These are phyloP conservation scores for Saposhnikovia divaricata DNA, from an alignment of 129 eudicot genomes.

Conservation along the genomic window DNA sequence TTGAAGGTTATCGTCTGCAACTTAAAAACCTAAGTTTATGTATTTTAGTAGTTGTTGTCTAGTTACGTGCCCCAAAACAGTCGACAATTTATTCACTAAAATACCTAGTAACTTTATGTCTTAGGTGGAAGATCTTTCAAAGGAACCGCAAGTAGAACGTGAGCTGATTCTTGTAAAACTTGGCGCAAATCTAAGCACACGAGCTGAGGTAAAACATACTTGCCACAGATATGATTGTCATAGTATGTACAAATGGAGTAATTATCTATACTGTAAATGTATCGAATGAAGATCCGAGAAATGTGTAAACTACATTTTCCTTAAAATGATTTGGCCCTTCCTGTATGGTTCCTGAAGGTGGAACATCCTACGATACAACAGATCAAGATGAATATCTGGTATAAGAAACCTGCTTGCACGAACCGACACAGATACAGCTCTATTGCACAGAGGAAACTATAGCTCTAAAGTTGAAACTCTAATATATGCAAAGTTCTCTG, in stretches of 20 bases:
- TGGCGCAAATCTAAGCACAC: conserved; percentile 42
- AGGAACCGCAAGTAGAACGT: conserved; percentile 88
- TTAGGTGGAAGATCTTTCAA: conserved; percentile 91
- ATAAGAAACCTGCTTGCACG: neutral
- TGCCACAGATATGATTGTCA: neutral
- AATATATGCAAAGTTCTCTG: too few species aligned
- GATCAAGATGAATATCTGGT: neutral
- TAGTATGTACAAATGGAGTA: neutral
- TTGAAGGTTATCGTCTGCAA: conserved; percentile 40
- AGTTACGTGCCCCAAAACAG: neutral
- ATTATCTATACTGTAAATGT: too few species aligned
- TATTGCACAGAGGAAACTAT: neutral
- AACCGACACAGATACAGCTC: neutral
- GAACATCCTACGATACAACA: neutral
- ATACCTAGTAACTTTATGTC: neutral
- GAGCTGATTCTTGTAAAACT: conserved; percentile 93
- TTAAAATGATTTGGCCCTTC: neutral
- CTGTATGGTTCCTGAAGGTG: neutral
- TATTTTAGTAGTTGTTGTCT: neutral
- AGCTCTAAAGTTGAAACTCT: neutral
- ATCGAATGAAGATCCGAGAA: neutral
- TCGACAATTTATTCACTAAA: neutral
- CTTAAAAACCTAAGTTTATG: neutral
- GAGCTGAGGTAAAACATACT: conserved; percentile 52
- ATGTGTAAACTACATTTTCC: neutral